Evolutionary conservation across 176 grass and related monocot genomes (phyloP), one percentile per base, ranked within the genome.

Genomic region (Ensete ventricosum): DNA sequence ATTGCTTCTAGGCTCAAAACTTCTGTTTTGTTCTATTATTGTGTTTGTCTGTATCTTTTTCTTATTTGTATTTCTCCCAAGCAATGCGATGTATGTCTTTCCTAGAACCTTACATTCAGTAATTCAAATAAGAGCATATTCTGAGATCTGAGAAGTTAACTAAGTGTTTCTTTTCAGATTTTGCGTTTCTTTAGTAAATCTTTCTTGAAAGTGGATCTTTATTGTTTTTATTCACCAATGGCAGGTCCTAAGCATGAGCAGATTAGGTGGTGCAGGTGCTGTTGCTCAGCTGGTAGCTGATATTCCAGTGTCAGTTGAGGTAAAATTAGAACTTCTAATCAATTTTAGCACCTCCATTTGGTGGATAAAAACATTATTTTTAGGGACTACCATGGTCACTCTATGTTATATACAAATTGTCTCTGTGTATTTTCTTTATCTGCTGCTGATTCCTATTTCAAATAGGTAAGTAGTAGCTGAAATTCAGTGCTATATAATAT

Each of bases 211-310:
- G 34, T 43, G 34, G 34, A 43, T 43, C 34, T 43, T 43, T 43
- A 43, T 43, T 43, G 4, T 43, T 43, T 76, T 73, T 17, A 71
- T 21, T 50, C n/a, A 50, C 17, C 21, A 52, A 79, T 90, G 24
- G 8, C 85, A 98, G 94, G 94, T 98, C 71, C 80, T 98, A 81
- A 98, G 90, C 84, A 98, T 98, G 94, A 98, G 94, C 74, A 98
- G 94, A 73, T 81, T 98, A 64, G 94, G 94, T 16, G 94, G 94
- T 79, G 94, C 94, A 76, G 88, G 84, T 82, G 94, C 94, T 85
- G 94, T 98, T 68, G 94, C 94, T 8, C 94, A 89, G 51, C 90
- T 98, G 55, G 90, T 93, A 79, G 86, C 94, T 85, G 94, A 98
- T 84, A 88, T 87, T 73, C 93, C 93, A 49, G 81, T 88, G 50